Evolutionary conservation across 1,284 basidiomycete species (phyloP).

Genomic region (Pascua guehoae): DNA sequence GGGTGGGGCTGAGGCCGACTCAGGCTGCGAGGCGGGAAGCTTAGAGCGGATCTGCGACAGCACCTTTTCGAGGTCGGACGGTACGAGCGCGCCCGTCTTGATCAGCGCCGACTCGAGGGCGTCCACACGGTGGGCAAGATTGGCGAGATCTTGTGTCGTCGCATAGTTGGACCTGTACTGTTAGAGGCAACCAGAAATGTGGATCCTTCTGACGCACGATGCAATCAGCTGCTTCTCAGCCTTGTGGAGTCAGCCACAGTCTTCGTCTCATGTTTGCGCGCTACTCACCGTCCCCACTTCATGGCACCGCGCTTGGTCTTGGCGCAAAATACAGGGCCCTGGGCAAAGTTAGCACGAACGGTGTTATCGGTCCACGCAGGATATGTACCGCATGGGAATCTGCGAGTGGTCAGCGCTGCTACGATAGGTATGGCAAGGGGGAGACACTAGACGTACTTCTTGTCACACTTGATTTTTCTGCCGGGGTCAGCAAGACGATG

Average conservation of each 20-base stretch:
- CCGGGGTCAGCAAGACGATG: slow-evolving; percentile 2
- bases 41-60: slow-evolving; percentile 24
- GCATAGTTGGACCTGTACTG: slow-evolving; percentile 35
- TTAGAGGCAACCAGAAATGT: not conserved
- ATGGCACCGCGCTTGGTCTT: slow-evolving; percentile 47
- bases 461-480: slow-evolving; percentile 50
- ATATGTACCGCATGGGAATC: slow-evolving; percentile 13
- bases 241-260: slow-evolving; percentile 23
- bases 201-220: slow-evolving; percentile 20
- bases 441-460: slow-evolving; percentile 36
- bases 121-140: slow-evolving; percentile 46
- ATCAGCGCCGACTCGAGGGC: slow-evolving; percentile 46
- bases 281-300: slow-evolving; percentile 47
- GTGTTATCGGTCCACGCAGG: not conserved
- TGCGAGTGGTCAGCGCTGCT: slow-evolving; percentile 4
- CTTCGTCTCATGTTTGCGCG: not conserved
- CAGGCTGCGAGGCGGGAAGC: not conserved
- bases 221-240: slow-evolving; percentile 40
- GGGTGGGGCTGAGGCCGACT: not conserved
- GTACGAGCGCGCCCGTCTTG: slow-evolving; percentile 39
- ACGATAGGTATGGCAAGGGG: slow-evolving; percentile 24
- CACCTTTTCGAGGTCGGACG: slow-evolving; percentile 44
- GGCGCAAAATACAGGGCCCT: slow-evolving; percentile 46
- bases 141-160: slow-evolving; percentile 43
- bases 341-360: slow-evolving; percentile 1